Evolutionary conservation across 352 stramenopile genomes (phyloP).

Genomic region (Phytopythium ostracodes): DNA sequence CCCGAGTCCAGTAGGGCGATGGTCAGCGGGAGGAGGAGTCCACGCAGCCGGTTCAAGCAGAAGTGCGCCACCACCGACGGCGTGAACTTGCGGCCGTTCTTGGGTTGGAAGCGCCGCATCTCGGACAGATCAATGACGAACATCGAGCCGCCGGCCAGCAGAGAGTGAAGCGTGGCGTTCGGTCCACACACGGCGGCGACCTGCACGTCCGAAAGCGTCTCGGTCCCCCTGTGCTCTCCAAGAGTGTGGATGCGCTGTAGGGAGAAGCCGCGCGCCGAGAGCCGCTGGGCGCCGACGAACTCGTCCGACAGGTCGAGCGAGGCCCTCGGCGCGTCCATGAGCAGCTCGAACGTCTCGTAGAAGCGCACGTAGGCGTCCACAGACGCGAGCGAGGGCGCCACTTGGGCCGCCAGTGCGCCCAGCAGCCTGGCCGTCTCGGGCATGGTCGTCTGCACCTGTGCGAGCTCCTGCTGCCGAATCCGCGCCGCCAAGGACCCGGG

Average conservation of each 20-base stretch:
- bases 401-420: conserved; percentile 12
- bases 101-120: conserved; percentile 28
- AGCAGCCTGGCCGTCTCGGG: conserved; percentile 20
- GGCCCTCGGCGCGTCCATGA: conserved; percentile 15
- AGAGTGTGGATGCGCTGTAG: conserved; percentile 18
- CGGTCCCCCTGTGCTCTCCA: conserved; percentile 7
- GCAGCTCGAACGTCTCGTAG: conserved; percentile 24
- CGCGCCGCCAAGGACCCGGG: conserved; percentile 24
- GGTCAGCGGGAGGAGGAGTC: conserved; percentile 29
- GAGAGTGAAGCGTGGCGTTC: conserved; percentile 12
- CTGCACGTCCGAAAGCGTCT: conserved; percentile 22
- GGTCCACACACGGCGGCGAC: conserved; percentile 26
- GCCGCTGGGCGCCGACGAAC: conserved; percentile 32
- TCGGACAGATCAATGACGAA: conserved; percentile 36
- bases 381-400: conserved; percentile 17
- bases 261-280: conserved; percentile 44
- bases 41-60: conserved; percentile 18
- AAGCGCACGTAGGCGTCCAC: conserved; percentile 18
- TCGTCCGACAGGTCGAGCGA: conserved; percentile 32
- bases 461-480: conserved; percentile 18
- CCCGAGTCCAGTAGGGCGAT: conserved; percentile 36
- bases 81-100: conserved; percentile 27
- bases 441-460: conserved; percentile 14
- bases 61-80: conserved; percentile 37
- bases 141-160: conserved; percentile 18